phyloP scores from a whole-genome alignment of 768 basidiomycete species.

The Rhizopogon sp. region DNA sequence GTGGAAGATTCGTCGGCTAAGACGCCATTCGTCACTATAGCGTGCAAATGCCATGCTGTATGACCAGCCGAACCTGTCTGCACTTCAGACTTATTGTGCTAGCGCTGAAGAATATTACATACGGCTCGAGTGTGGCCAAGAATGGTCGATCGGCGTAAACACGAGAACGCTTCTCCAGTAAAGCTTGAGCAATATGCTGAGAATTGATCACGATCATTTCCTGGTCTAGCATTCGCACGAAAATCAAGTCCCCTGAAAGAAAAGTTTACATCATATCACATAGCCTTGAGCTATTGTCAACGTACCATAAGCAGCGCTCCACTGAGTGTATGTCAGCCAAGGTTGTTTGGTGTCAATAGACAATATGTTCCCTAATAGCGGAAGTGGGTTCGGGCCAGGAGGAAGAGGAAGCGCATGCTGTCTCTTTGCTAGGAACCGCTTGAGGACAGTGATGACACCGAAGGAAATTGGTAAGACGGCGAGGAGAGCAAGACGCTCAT shows the following conservation, averaged over 20 bases:
- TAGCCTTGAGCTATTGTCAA: background rate
- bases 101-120: background rate
- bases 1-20: constrained; percentile 17
- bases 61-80: background rate
- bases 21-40: constrained; percentile 12
- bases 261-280: no score
- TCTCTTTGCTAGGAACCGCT: no score
- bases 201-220: no score
- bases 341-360: constrained; percentile 3
- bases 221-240: no score
- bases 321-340: constrained; percentile 11
- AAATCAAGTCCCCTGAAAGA: no score
- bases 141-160: constrained; percentile 2
- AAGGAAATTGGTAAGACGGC: no score
- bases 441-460: no score
- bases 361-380: constrained; percentile 5
- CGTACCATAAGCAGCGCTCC: constrained; percentile 6
- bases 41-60: background rate
- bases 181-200: no score
- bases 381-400: constrained; percentile 6
- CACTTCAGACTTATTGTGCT: background rate
- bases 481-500: no score
- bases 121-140: background rate
- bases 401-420: background rate
- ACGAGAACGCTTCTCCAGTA: constrained; percentile 2